Percentiles rank a stretch among this genome's conserved stretches.
Evolutionary conservation across 108 stramenopile species (phyloP).

Genomic region (Asterionellopsis glacialis): DNA sequence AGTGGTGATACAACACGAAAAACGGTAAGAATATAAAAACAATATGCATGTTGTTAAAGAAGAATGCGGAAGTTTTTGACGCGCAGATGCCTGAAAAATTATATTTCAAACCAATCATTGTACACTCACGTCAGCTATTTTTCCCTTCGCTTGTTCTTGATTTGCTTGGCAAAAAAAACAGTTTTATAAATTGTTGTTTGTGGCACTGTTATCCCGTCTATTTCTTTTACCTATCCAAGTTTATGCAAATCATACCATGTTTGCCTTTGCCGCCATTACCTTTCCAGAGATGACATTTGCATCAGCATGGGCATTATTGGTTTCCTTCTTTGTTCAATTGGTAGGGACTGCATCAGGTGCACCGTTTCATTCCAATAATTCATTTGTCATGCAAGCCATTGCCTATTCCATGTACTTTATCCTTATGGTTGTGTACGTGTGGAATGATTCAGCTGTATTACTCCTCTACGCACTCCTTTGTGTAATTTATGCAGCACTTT

Average conservation of each 20-base stretch:
- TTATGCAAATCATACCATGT: conserved; percentile 23
- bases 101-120: too few species aligned
- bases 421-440: conserved; percentile 25
- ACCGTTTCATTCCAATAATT: conserved; percentile 11
- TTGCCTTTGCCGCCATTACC: conserved; percentile 42
- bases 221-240: conserved; percentile 40
- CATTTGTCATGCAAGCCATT: conserved; percentile 16
- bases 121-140: too few species aligned
- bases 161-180: too few species aligned
- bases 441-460: conserved; percentile 26
- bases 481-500: conserved; percentile 40
- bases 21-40: background rate
- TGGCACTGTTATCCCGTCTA: conserved; percentile 26
- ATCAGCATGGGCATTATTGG: conserved; percentile 45
- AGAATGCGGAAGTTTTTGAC: background rate
- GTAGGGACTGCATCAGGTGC: conserved; percentile 41
- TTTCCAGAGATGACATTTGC: conserved; percentile 52
- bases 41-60: background rate
- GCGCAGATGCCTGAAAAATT: too few species aligned
- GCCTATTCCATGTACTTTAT: conserved; percentile 32
- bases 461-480: conserved; percentile 43
- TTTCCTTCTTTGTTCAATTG: conserved; percentile 51
- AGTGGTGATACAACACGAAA: conserved; percentile 1
- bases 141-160: too few species aligned
- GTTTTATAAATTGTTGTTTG: conserved; percentile 36